Base-by-base conservation (phyloP, 1,284 basidiomycete species). In the Sparassis latifolia region DNA sequence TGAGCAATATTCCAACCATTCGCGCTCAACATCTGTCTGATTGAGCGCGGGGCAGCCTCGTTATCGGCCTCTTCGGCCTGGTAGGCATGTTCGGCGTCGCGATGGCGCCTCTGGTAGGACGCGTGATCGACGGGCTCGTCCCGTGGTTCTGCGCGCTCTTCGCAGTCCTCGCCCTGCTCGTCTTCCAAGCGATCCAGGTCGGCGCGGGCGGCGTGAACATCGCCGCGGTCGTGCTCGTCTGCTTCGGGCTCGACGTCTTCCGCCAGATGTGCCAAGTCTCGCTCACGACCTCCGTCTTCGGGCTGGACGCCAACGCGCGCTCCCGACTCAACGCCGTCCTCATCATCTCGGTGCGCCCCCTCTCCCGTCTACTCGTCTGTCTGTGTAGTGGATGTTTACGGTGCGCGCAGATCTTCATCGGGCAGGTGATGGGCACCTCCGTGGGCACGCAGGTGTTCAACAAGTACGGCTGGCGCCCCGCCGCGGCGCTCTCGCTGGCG, bases 1-100 rank as follows among this genome's bases (percentile, higher is more conserved):
- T 69, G 50, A 48, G 69, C 60, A 0, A 7, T 10, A 10, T 28
- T 5, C 1, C 30, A n/a, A n/a, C 28, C 9, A 33, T 33, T 4
- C 31, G 38, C n/a, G 44, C 10, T 37, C 31, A 4, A 29, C 20
- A 20, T 20, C 20, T 20, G 20, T 20, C 20, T 20, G 20, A 20
- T 20, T 20, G 20, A 20, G 20, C 20, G 20, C 20, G 20, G 30
- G 7, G 28, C 30, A 75, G 71, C 1, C 61, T 80, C 29, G 62
- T 70, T 10, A 80, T 79, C 47, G 78, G 79, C 9, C 65, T 82
- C 2, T 79, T 82, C 57, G 79, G 78, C 7, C 67, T 80, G 2
- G 63, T 81, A 3, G 80, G 80, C 5, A 66, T 78, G 41, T 57
- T 75, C 20, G 70, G 69, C 32, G 75, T 80, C 9, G 56, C 69